These are phyloP conservation scores for Cutaneotrichosporon arboriforme DNA, from an alignment of 1,284 basidiomycete genomes.

Conservation along the genomic window DNA sequence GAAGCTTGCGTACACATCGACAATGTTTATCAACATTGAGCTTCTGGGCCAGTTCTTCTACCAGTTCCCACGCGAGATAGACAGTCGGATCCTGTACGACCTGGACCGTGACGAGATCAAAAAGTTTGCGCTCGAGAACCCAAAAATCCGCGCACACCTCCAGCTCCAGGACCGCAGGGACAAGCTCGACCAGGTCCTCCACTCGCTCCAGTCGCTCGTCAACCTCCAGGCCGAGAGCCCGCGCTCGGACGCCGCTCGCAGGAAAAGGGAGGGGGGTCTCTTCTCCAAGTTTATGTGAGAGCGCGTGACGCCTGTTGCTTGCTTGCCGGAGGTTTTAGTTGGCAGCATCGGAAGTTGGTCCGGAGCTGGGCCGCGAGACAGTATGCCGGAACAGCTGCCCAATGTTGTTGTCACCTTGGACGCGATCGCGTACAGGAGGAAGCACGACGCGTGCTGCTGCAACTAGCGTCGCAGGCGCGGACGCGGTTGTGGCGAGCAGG, in stretches of 20 bases:
- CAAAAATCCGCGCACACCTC: slow-evolving; percentile 74
- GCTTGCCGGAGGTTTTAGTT: too few relatives aligned
- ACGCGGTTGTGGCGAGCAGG: not conserved
- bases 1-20: slow-evolving; percentile 90
- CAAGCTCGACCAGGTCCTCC: slow-evolving; percentile 94
- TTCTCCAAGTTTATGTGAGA: slow-evolving; percentile 44
- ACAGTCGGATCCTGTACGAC: slow-evolving; percentile 87
- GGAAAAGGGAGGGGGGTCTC: slow-evolving; percentile 33
- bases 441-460: not conserved
- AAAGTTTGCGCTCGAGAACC: slow-evolving; percentile 88
- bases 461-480: not conserved
- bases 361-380: too few relatives aligned
- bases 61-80: slow-evolving; percentile 96
- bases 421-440: too few relatives aligned
- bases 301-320: too few relatives aligned
- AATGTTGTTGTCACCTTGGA: too few relatives aligned
- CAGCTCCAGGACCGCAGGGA: slow-evolving; percentile 95
- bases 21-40: slow-evolving; percentile 99
- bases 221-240: slow-evolving; percentile 69
- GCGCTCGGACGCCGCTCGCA: slow-evolving; percentile 50
- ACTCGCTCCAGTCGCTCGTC: slow-evolving; percentile 77
- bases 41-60: slow-evolving; percentile 98
- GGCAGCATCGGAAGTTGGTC: too few relatives aligned
- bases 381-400: not conserved
- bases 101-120: slow-evolving; percentile 79